Base-by-base conservation (phyloP, 2,329 filamentous ascomycete genomes). In the Diaporthe sp. region DNA sequence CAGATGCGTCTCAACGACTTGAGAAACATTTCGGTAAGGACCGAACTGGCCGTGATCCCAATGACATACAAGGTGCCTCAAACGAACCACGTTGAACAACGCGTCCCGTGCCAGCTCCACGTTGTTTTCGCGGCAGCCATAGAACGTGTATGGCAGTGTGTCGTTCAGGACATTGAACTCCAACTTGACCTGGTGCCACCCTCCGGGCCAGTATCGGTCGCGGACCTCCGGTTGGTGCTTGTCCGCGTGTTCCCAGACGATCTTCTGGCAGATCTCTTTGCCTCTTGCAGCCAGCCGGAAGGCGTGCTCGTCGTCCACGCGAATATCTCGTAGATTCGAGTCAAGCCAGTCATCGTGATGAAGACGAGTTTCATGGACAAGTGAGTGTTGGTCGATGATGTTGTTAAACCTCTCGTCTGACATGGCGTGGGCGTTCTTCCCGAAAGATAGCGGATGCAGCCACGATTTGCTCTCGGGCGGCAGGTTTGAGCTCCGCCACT, bases 11-110 rank as follows among this genome's bases (percentile, higher is more conserved):
- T 51, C 63, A 0, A 68, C 63, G 7, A 13, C 1, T 0, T 22
- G 9, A 17, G 30, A 1, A 15, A 25, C 9, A 5, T 17, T 7
- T 0, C 15, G 15, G 8, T 0, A 1, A 27, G 17, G 35, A 3
- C 15, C 53, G 0, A 56, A 15, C 4, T 44, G 15, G 1, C 7
- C 0, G 1, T 6, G 27, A 7, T 22, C 32, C 42, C 47, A 68
- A 4, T 68, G 63, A 22, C 22, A 37, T 0, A 47, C 47, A 2
- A 25, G 3, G 7, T 68, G 44, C 32, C 63, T 19, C 0, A 68
- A 22, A 4, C 2, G 19, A 0, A 51, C 35, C 19, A 66, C 61
- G 1, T 35, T 4, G 27, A 51, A 22, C 22, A 51, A 4, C 2
- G 39, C 12, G 1, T 35, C 3, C 1, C 10, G 4, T 13, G 44